Evolutionary conservation across 768 basidiomycete genomes (phyloP).

Genomic region (Mycena epipterygia): DNA sequence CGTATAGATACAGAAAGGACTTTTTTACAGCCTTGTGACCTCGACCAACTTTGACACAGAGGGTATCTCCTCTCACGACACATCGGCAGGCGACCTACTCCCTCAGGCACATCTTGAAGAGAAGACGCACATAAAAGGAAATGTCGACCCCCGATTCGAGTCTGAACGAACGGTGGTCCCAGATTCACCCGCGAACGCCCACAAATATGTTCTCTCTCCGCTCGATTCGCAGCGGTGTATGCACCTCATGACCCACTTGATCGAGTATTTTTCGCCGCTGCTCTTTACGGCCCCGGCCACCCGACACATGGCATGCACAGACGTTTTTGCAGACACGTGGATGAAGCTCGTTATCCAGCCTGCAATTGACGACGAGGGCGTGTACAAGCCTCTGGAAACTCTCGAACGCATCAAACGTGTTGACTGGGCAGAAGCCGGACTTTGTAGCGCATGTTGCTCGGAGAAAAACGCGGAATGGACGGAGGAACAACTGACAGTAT

Average conservation of each 20-base stretch:
- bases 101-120: constrained; percentile 19
- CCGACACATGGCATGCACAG: constrained; percentile 82
- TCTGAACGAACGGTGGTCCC: constrained; percentile 20
- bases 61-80: constrained; percentile 37
- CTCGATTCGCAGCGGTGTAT: constrained; percentile 56
- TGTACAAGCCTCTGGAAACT: constrained; percentile 81
- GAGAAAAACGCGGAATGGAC: constrained; percentile 79
- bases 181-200: constrained; percentile 39
- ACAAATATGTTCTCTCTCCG: constrained; percentile 45
- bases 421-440: constrained; percentile 69
- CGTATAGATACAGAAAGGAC: constrained; percentile 68
- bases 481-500: constrained; percentile 68
- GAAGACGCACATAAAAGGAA: constrained; percentile 17
- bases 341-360: constrained; percentile 78
- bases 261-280: constrained; percentile 78
- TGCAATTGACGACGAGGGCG: constrained; percentile 71
- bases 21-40: constrained; percentile 76
- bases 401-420: constrained; percentile 70
- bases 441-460: constrained; percentile 69
- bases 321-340: constrained; percentile 80
- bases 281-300: constrained; percentile 79
- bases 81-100: constrained; percentile 17
- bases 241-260: constrained; percentile 65
- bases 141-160: constrained; percentile 7
- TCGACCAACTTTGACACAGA: constrained; percentile 67